Conservation (phyloP, 768 basidiomycete species). For the Coprinopsis marcescibilis region DNA sequence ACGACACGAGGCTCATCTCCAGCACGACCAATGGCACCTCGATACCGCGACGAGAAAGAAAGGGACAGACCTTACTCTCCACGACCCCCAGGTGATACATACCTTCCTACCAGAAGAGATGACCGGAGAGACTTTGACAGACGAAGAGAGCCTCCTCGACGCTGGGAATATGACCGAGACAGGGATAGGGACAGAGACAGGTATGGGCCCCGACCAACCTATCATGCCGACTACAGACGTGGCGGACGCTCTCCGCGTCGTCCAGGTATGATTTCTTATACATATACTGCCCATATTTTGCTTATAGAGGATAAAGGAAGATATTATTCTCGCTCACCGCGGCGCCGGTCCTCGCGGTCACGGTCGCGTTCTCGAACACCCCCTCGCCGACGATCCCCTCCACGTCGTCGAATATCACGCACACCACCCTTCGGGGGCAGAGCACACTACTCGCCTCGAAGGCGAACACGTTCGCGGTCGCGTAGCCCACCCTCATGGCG, state of each 20-base stretch:
- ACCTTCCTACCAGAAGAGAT: not conserved
- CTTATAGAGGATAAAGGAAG: no score
- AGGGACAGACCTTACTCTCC: conserved; percentile 7
- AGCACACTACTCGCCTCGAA: not conserved
- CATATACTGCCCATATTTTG: not conserved
- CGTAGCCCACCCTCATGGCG: conserved; percentile 12
- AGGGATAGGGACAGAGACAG: conserved; percentile 5
- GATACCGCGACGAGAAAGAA: not conserved
- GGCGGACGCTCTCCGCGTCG: conserved; percentile 6
- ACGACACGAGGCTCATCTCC: not conserved
- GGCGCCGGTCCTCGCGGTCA: conserved; percentile 3
- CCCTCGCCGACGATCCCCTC: conserved; percentile 2
- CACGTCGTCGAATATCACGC: not conserved
- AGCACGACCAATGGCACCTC: not conserved
- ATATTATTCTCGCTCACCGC: conserved; percentile 1
- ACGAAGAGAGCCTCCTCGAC: conserved; percentile 14
- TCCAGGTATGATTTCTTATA: not conserved
- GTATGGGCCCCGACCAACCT: not conserved
- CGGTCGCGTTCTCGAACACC: no score
- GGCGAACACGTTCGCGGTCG: not conserved
- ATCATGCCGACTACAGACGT: conserved; percentile 14
- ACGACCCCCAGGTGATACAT: conserved; percentile 14
- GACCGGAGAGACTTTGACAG: conserved; percentile 13
- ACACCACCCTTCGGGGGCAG: not conserved
- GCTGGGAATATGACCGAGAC: not conserved